Base-by-base conservation (phyloP, 2,329 filamentous ascomycete species). In the Seiridium cupressi region DNA sequence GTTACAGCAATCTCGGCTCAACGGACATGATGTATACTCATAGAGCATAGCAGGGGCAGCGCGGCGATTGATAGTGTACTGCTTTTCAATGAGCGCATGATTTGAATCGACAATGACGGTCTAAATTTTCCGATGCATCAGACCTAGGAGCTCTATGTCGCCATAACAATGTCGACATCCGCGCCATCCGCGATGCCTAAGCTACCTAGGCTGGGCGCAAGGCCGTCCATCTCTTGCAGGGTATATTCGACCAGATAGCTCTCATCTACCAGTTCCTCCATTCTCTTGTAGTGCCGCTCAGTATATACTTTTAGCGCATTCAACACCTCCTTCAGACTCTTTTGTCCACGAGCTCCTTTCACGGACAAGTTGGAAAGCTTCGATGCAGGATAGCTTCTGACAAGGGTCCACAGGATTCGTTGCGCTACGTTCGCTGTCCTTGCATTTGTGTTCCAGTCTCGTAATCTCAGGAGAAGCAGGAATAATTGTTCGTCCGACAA, bases 361-460 rank as follows among this genome's bases (percentile, higher is more conserved):
- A 86, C 81, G 3, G 87, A 89, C 59, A 96, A 74, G 62, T 84
- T 86, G 1, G 92, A 89, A 60, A 98, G 86, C 60, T 89, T 86
- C 54, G 86, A 86, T 2, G 91, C 90, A 1, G 93, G 90, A 69
- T 97, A 96, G 61, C 88, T 90, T 65, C 87, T 87, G 56, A 97
- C 87, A 6, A 99, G 72, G 1, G 90, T 86, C 79, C 88, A 90
- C 6, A 99, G 78, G 11, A 99, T 89, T 40, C 89, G 86, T 76
- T 99, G 95, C 1, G 95, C 91, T 1, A 98, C 87, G 4, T 88
- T 84, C 1, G 93, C 89, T 3, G 92, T 96, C 62, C 92, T 85
- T 0, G 92, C 93, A 68, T 98, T 98, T 4, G 95, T 96, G 73
- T 99, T 99, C 95, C 95, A 99, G 76, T 99, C 95, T 51, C 96